Evolutionary conservation across 2,329 filamentous ascomycete species (phyloP), one percentile per base, ranked within the genome.

Genomic region (Exophiala oligosperma): DNA sequence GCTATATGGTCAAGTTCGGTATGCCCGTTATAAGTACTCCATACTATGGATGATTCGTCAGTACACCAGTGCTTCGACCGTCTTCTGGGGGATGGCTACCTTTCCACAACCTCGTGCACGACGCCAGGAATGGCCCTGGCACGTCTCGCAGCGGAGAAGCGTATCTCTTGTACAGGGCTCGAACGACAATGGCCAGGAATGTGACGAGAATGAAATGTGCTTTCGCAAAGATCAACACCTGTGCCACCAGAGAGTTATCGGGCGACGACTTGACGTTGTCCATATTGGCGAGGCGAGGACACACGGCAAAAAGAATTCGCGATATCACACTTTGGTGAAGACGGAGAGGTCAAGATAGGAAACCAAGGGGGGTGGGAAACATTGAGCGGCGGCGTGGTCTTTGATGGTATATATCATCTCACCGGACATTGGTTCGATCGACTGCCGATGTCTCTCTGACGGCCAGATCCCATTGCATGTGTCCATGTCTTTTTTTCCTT

Each of bases 111-210:
- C 69, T 68, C 0, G 74, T 71, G 38, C 77, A 71, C 2, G 73
- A 75, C 4, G 74, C 76, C 14, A 71, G 44, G 37, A 74, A 73
- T 0, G 76, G 76, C 0, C 76, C 76, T 0, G 76, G 75, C 9
- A 77, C 69, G 49, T 75, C 68, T 41, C 70, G 66, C 53, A 77
- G 70, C 1, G 75, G 67, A 4, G 72, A 74, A 40, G 71, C 65
- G 78, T 83, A 79, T 80, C 85, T 73, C 48, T 55, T 63, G 52
- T 63, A 63, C 50, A 60, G 37, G 38, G 41, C 52, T 57, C 60
- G 57, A 28, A 35, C 37, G 51, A 63, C 29, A 28, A 63, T 28
- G 3, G 49, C 47, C 24, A 57, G 8, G 6, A 63, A 49, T 7
- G 52, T 40, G 3, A 63, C 23, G 23, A 63, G 54, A n/a, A 63